phyloP scores from a whole-genome alignment of 2,329 filamentous ascomycete genomes.

The Parastagonospora nodorum region DNA sequence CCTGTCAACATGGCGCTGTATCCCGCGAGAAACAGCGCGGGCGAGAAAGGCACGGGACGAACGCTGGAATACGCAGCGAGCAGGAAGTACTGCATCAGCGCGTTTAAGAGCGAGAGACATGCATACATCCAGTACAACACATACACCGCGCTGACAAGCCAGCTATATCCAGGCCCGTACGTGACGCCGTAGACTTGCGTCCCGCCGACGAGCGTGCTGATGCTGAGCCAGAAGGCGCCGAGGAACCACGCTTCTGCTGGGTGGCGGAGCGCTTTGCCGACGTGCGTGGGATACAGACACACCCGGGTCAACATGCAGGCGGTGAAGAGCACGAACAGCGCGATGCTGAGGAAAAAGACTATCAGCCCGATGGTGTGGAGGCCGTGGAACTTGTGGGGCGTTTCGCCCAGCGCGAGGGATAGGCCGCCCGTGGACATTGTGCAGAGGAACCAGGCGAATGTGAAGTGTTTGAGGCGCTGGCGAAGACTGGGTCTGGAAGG shows the following conservation, averaged over 20 bases:
- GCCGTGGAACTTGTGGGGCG: constrained; percentile 47
- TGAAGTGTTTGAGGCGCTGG: constrained; percentile 44
- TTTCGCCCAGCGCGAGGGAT: constrained; percentile 47
- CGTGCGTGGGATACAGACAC: constrained; percentile 44
- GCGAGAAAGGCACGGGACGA: constrained; percentile 68
- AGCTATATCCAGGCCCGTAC: constrained; percentile 37
- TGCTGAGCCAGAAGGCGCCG: constrained; percentile 45
- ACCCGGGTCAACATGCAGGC: constrained; percentile 46
- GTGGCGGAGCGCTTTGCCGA: constrained; percentile 51
- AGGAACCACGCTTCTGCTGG: constrained; percentile 56
- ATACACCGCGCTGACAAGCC: constrained; percentile 42
- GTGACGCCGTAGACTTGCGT: constrained; percentile 41
- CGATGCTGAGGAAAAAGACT: constrained; percentile 56
- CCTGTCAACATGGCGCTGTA: constrained; percentile 73
- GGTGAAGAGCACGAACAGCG: constrained; percentile 46
- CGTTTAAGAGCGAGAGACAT: constrained; percentile 37
- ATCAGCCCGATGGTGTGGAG: constrained; percentile 56
- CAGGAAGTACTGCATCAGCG: constrained; percentile 60
- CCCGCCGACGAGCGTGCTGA: constrained; percentile 45
- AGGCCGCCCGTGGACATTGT: constrained; percentile 55
- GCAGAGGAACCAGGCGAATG: constrained; percentile 53
- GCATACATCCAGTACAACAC: constrained; percentile 51
- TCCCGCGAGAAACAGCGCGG: constrained; percentile 70
- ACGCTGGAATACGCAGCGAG: constrained; percentile 64
- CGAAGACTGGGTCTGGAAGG: constrained; percentile 15